Base-by-base conservation (phyloP, 345 rosid genomes). In the Hevea brasiliensis region DNA sequence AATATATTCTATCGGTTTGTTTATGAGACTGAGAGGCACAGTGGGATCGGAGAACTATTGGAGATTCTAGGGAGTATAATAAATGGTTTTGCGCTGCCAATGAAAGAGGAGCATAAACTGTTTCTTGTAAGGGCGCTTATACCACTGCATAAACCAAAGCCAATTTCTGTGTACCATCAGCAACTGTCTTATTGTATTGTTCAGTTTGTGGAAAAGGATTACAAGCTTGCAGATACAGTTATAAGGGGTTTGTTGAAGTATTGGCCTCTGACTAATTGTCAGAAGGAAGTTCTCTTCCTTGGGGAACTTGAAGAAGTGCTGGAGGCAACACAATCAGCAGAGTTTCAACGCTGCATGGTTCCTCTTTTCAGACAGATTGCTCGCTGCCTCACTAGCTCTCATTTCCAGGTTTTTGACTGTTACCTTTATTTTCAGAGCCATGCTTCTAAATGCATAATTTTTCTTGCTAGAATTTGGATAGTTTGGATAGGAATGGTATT, bases 151-250 rank as follows among this genome's bases (percentile, higher is more conserved):
- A 93, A 93, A 82, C 98, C 98, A 0, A 91, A 93, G 72, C 80
- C 89, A 0, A 74, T 91, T 7, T 71, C 85, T 24, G 41, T 85
- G 72, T 93, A 93, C 74, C 97, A 93, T 68, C 97, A 91, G 77
- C 98, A 93, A 67, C 81, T 91, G 79, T 87, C 97, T 26, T 93
- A 93, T 71, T 93, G 98, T 68, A 84, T 93, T 7, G 83, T 78
- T 41, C 98, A 89, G 88, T 93, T 91, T 79, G 98, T 93, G 45
- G 98, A 93, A 80, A 93, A 93, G 86, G 98, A 93, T 85, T 91
- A 83, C 82, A 91, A 88, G 83, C 89, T 93, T 76, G 90, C 95
- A 0, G 97, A 91, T 75, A 88, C 88, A 0, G 97, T 93, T 42
- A 87, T 93, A 65, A 85, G 88, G 70, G 98, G 98, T 23, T 78